Evolutionary conservation across 2,329 filamentous ascomycete genomes (phyloP), one percentile per base, ranked within the genome.

Genomic region (Aspergillus pseudoviridinutans): DNA sequence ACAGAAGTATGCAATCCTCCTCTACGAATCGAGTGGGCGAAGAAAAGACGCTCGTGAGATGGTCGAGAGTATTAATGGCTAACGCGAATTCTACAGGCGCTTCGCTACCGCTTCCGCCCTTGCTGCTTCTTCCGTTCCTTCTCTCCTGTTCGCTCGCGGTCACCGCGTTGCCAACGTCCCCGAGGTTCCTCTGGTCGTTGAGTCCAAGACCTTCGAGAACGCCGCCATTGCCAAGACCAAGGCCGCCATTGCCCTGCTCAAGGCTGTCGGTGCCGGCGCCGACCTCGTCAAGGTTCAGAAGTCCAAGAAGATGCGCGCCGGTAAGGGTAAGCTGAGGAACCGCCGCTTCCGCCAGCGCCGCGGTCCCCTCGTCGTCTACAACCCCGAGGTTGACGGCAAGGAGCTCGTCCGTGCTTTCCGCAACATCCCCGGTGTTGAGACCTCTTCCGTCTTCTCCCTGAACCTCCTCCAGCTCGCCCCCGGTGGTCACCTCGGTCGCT

Each of bases 391-490:
- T 75, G 95, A 99, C 77, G 92, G 94, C 82, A 95, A 92, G 84
- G 90, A 95, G 78, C 87, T 99, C 69, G 85, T 93, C 77, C 86
- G 85, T 76, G 93, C 92, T 73, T 97, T 97, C 91, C 92, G 94
- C 86, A 99, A 99, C 89, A 90, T 99, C 76, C 87, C 94, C 74
- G 94, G 94, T 83, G 92, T 97, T 69, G 94, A 99, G 90, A 96
- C 92, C 68, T 92, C 85, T 76, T 88, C 92, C 70, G 92, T 97
- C 80, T 92, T 89, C 82, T 84, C 91, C 67, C 87, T 99, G 74
- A 97, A 97, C 87, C 92, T 97, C 74, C 91, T 99, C 79, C 94
- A 99, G 86, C 91, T 99, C 77, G 94, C 94, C 68, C 94, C 94
- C 70, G 94, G 94, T 86, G 95, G 94, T 74, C 94, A 99, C 84